A percentile compares a stretch with the other conserved stretches of the same genome.
phyloP scores from a whole-genome alignment of 2,329 filamentous ascomycete genomes.

The Mycosphaerella sp. region DNA sequence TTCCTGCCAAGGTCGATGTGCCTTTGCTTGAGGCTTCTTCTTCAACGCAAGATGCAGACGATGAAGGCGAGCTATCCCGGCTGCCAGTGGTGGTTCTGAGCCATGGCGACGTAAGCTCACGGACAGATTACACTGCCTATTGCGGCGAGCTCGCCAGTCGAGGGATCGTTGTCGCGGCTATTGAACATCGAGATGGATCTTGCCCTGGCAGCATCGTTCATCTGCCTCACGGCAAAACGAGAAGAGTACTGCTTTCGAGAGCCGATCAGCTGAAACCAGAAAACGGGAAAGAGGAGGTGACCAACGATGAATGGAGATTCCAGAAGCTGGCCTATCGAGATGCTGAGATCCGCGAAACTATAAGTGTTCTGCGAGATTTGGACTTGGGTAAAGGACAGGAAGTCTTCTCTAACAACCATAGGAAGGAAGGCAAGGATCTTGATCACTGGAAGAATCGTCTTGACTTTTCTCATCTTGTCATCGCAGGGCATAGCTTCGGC shows the following conservation, averaged over 20 bases:
- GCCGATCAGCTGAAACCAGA: slow-evolving; percentile 31
- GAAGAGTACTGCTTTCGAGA: slow-evolving; percentile 35
- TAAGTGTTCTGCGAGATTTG: slow-evolving; percentile 35
- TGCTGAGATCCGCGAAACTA: slow-evolving; percentile 41
- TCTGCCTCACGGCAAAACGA: slow-evolving; percentile 30
- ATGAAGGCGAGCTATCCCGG: slow-evolving; percentile 2
- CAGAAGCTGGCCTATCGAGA: slow-evolving; percentile 37
- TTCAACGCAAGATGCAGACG: not conserved
- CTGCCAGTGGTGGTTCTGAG: slow-evolving; percentile 40
- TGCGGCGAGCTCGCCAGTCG: slow-evolving; percentile 41
- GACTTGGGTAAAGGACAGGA: slow-evolving; percentile 32
- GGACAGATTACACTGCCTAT: slow-evolving; percentile 41
- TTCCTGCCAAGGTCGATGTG: slow-evolving; percentile 39
- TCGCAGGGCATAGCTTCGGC: slow-evolving; percentile 60
- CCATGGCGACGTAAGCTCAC: slow-evolving; percentile 41
- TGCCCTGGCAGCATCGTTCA: slow-evolving; percentile 39
- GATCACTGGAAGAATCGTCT: slow-evolving; percentile 48
- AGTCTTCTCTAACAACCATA: slow-evolving; percentile 40
- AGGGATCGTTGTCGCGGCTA: slow-evolving; percentile 39
- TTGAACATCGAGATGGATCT: slow-evolving; percentile 43
- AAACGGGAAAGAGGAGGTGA: slow-evolving; percentile 9
- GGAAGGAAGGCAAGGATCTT: slow-evolving; percentile 43
- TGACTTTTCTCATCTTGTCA: slow-evolving; percentile 48
- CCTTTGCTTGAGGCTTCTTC: slow-evolving; percentile 3
- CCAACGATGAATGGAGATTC: slow-evolving; percentile 21